Conservation (phyloP, 495 filamentous ascomycete genomes). For the Neurospora sp. region DNA sequence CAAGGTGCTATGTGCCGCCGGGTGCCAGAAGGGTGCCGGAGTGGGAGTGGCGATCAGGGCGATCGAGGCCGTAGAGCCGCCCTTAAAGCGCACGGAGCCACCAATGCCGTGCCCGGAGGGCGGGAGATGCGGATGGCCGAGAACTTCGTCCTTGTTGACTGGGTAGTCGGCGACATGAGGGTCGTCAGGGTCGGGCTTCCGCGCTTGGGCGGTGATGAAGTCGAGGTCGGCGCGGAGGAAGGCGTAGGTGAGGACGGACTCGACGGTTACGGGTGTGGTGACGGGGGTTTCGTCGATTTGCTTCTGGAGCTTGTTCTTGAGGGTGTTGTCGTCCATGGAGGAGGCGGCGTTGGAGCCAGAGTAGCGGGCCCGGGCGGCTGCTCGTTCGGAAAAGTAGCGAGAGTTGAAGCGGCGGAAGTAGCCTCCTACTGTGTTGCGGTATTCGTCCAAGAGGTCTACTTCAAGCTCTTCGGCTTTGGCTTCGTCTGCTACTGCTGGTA, state of each 20-base stretch:
- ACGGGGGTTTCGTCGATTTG: not conserved
- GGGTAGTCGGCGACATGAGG: slow-evolving; percentile 57
- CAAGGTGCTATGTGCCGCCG: slow-evolving; percentile 68
- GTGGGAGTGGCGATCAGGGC: slow-evolving; percentile 87
- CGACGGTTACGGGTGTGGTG: slow-evolving; percentile 31
- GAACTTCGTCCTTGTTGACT: slow-evolving; percentile 69
- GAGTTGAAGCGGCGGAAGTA: slow-evolving; percentile 89
- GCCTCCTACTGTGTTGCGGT: slow-evolving; percentile 77
- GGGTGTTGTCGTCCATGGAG: slow-evolving; percentile 6
- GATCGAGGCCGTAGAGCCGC: slow-evolving; percentile 81
- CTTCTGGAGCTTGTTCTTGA: not conserved
- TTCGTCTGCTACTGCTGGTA: slow-evolving; percentile 21
- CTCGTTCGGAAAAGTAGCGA: slow-evolving; percentile 40
- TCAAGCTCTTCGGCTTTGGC: slow-evolving; percentile 51
- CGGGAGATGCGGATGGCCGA: slow-evolving; percentile 52
- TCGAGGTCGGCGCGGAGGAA: slow-evolving; percentile 88
- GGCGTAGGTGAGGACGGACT: slow-evolving; percentile 71
- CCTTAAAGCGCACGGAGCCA: slow-evolving; percentile 68
- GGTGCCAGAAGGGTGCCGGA: slow-evolving; percentile 90
- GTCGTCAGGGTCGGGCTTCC: slow-evolving; percentile 59
- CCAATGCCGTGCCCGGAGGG: slow-evolving; percentile 50
- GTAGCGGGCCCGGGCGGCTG: slow-evolving; percentile 6
- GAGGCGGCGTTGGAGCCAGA: not conserved
- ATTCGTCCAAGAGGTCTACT: slow-evolving; percentile 57
- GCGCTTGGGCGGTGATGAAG: slow-evolving; percentile 78